phyloP scores from a whole-genome alignment of 345 rosid species.

The Zanthoxylum bungeanum region DNA sequence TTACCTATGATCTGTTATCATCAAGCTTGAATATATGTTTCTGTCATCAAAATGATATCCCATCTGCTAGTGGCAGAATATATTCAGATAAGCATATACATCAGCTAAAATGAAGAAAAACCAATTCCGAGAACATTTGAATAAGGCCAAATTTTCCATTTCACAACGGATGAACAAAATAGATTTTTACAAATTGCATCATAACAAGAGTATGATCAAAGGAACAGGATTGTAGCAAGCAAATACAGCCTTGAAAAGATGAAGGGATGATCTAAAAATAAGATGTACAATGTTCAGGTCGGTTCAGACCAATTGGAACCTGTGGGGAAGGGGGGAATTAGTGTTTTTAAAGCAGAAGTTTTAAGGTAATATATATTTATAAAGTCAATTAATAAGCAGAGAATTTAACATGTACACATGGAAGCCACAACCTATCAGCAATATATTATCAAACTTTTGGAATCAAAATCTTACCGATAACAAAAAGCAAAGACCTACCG shows the following conservation, averaged over 20 bases:
- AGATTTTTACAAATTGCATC: background rate
- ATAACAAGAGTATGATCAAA: background rate
- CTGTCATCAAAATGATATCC: constrained; percentile 1
- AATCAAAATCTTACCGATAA: background rate
- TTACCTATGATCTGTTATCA: background rate
- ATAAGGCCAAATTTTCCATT: background rate
- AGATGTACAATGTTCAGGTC: background rate
- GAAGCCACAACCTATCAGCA: background rate
- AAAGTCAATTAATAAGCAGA: background rate
- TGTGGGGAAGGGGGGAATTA: background rate
- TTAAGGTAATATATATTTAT: background rate
- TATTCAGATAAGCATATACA: background rate
- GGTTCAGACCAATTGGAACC: background rate
- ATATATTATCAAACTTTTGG: background rate
- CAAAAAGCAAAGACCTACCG: background rate
- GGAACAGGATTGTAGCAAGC: background rate
- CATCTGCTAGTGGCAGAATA: background rate
- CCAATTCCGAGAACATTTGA: background rate
- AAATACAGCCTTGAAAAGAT: background rate
- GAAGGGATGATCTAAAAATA: background rate
- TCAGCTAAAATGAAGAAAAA: background rate
- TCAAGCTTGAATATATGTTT: background rate
- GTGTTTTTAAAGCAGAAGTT: background rate
- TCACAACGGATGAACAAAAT: background rate
- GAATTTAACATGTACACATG: background rate